Evolutionary conservation across 192 early-diverging fungal species (phyloP), one percentile per base, ranked within the genome.

Genomic region (Coemansia sp.): DNA sequence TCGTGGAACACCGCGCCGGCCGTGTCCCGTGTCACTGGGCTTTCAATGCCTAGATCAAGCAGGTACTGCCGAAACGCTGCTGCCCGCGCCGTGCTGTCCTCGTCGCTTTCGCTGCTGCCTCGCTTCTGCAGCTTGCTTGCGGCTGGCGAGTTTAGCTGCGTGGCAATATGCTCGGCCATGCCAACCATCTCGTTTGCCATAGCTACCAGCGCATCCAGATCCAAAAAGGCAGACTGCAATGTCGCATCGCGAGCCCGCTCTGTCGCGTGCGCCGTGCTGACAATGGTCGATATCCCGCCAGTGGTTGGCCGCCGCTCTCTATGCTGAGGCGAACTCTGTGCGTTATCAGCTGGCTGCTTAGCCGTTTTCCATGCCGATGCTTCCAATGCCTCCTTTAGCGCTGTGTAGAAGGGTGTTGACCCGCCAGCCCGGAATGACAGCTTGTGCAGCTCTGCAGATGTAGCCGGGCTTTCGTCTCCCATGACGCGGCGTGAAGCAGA

Each of bases 111-210:
- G 30, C 44, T 46, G n/a, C 52, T 44, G 21, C 61, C 56, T 17
- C 31, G 38, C 32, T 51, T 16, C 42, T 49, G 62, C 60, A 67
- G 62, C 59, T 69, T 66, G 67, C 61, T 70, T 26, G 63, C 63
- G 11, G 74, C 66, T n/a, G 58, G 66, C 43, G 67, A 58, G 51
- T 79, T 67, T 20, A 71, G 60, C 60, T 79, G 77, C 39, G 59
- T 69, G 28, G 77, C 71, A 47, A 81, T 63, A 31, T 66, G 63
- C 60, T 79, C 75, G 2, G 80, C 80, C 62, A 82, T 60, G 9
- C 64, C 56, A 16, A 92, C 90, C 89, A 99, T 93, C 51, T 95
- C 89, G 15, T 84, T 80, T 0, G 93, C 94, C 68, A 90, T 93
- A 30, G 82, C 82, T 81, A 91, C 93, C 39, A 99, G 72, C 15